Conservation (phyloP, 768 basidiomycete species). For the Lactarius quietus region DNA sequence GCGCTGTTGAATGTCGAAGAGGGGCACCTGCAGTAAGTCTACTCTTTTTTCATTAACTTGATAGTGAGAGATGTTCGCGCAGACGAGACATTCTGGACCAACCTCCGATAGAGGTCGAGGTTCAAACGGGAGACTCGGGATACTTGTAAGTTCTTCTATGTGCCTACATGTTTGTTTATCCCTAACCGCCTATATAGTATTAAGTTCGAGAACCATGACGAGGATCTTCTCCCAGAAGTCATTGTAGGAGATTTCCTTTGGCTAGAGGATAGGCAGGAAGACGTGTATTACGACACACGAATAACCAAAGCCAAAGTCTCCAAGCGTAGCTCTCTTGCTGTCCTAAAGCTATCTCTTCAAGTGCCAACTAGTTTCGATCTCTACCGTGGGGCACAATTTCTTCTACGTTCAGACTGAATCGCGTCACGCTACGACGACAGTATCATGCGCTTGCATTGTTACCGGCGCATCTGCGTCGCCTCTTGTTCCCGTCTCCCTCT, state of each 20-base stretch:
- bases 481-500: constrained; percentile 46
- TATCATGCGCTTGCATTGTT: constrained; percentile 52
- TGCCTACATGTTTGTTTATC: not conserved
- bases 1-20: constrained; percentile 24
- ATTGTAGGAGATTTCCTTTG: constrained; percentile 12
- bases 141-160: not conserved
- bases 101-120: not conserved
- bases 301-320: not conserved
- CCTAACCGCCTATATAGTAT: not conserved
- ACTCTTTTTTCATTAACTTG: not conserved
- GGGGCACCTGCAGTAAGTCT: constrained; percentile 48
- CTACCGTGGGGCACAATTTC: constrained; percentile 39
- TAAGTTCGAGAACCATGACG: constrained; percentile 15
- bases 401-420: constrained; percentile 54
- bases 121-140: not conserved
- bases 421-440: constrained; percentile 53
- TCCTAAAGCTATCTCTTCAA: constrained; percentile 46
- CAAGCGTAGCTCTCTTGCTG: constrained; percentile 24
- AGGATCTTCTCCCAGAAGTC: constrained; percentile 17
- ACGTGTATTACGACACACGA: constrained; percentile 18
- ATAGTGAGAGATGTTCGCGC: constrained; percentile 36
- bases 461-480: constrained; percentile 39
- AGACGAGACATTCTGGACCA: constrained; percentile 11
- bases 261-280: constrained; percentile 16
- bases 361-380: constrained; percentile 44